These are phyloP conservation scores for Hypholoma fasciculare DNA, from an alignment of 768 basidiomycete species.

Conservation along the genomic window DNA sequence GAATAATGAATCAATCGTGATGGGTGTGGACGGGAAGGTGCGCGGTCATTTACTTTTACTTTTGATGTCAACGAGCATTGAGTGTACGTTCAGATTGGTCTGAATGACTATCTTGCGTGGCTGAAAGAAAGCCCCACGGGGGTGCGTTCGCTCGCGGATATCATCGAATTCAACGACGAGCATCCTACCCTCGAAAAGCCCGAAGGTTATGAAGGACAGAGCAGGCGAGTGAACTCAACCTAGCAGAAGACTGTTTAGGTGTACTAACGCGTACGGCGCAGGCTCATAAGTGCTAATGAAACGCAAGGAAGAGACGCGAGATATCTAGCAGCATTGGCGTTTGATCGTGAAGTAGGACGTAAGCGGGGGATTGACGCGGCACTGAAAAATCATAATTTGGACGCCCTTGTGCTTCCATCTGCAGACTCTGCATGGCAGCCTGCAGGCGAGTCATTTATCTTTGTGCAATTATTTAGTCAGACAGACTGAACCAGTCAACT, in stretches of 20 bases:
- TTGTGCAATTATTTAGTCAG: background rate
- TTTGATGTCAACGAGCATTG: background rate
- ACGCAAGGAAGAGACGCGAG: constrained; percentile 38
- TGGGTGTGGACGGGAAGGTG: constrained; percentile 60
- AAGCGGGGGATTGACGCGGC: constrained; percentile 54
- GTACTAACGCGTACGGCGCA: constrained; percentile 8
- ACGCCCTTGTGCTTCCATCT: constrained; percentile 53
- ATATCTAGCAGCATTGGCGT: constrained; percentile 42
- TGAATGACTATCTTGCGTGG: constrained; percentile 46
- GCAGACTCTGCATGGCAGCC: constrained; percentile 35
- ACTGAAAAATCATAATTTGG: constrained; percentile 42
- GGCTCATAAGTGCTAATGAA: constrained; percentile 36
- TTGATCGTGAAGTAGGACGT: constrained; percentile 44
- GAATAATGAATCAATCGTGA: constrained; percentile 53
- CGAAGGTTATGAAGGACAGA: constrained; percentile 35
- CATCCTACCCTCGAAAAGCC: constrained; percentile 51
- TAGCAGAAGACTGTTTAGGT: background rate
- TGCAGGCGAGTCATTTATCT: constrained; percentile 14
- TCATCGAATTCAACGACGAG: constrained; percentile 56
- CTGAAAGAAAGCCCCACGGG: constrained; percentile 54
- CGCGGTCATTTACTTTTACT: background rate
- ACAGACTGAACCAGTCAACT: background rate
- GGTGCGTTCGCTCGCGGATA: constrained; percentile 51
- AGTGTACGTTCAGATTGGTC: constrained; percentile 38
- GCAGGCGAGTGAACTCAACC: constrained; percentile 23